Evolutionary conservation across 441 rosid genomes (phyloP), one percentile per base, ranked within the genome.

Genomic region (Pelargonium myrrhifolium): DNA sequence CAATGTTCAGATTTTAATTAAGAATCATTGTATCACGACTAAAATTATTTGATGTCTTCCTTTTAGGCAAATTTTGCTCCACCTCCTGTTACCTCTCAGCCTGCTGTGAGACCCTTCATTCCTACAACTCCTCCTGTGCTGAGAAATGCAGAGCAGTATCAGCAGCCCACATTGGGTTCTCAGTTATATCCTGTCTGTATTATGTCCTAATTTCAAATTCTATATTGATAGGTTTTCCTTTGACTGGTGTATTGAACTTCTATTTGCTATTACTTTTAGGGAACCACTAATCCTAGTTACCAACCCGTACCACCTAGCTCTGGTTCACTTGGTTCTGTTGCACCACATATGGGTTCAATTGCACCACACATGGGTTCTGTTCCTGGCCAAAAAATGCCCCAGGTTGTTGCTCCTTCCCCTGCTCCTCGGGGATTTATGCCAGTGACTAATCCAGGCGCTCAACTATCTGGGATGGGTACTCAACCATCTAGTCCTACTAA

Each of bases 71-170:
- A 74, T 76, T 87, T 86, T 62, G 76, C 84, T 71, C 80, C 90
- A 67, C 64, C 86, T 58, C 84, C 86, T 49, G 81, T 67, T 43
- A 69, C 72, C 76, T 49, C 81, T 68, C 93, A 92, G 76, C 87
- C 85, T 65, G 66, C 86, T 28, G 74, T 79, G 55, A 90, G 90
- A 83, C 76, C 95, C 12, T 95, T 95, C 70, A 82, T 87, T 76
- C 99, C 99, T 68, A 83, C 96, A 53, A 82, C 85, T 78, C 87
- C 86, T 72, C 83, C 91, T 74, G 87, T 81, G 64, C 84, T 92
- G 77, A 89, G 78, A 81, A 90, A 90, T 76, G 92, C 87, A 37
- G 93, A 84, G 65, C 97, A 89, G 75, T 95, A 84, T 74, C 96
- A 92, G 82, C 97, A 86, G 79, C 90, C 96, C 59, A 85, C 89